phyloP scores from a whole-genome alignment of 371 early-diverging fungal species.

The Phascolomyces articulosus region DNA sequence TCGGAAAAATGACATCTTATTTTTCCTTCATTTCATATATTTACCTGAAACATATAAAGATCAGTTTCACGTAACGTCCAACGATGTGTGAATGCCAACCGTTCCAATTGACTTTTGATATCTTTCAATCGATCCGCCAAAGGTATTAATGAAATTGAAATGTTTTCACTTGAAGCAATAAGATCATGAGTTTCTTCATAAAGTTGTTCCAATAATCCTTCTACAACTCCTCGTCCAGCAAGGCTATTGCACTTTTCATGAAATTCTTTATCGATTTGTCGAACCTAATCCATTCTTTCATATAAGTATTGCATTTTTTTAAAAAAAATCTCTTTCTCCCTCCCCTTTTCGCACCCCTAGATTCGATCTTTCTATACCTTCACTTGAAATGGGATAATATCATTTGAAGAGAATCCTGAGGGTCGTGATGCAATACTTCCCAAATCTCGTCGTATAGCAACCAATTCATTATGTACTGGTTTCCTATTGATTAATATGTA shows the following conservation, averaged over 20 bases:
- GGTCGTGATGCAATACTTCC: conserved; percentile 51
- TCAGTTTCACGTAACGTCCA: conserved; percentile 87
- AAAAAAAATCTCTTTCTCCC: neutral
- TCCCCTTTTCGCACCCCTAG: too few relatives aligned
- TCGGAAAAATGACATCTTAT: too few relatives aligned
- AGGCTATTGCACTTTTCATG: conserved; percentile 25
- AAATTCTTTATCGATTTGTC: conserved; percentile 62
- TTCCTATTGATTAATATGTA: conserved; percentile 34
- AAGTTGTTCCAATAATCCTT: conserved; percentile 81
- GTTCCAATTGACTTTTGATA: conserved; percentile 76
- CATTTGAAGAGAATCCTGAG: conserved; percentile 43
- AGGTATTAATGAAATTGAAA: conserved; percentile 67
- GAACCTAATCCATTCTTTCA: too few relatives aligned
- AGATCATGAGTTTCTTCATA: conserved; percentile 82
- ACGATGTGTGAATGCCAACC: conserved; percentile 73
- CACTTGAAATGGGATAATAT: conserved; percentile 61
- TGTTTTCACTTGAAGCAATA: conserved; percentile 74
- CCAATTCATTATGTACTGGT: conserved; percentile 67
- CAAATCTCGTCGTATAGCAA: conserved; percentile 67
- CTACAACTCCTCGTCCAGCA: conserved; percentile 84
- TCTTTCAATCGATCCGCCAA: conserved; percentile 76
- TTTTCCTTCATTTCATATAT: neutral
- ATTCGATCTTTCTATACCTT: too few relatives aligned
- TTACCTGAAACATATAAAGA: conserved; percentile 77
- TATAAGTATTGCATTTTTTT: neutral